phyloP scores from a whole-genome alignment of 441 rosid species.

The Arabidopsis lyrata region DNA sequence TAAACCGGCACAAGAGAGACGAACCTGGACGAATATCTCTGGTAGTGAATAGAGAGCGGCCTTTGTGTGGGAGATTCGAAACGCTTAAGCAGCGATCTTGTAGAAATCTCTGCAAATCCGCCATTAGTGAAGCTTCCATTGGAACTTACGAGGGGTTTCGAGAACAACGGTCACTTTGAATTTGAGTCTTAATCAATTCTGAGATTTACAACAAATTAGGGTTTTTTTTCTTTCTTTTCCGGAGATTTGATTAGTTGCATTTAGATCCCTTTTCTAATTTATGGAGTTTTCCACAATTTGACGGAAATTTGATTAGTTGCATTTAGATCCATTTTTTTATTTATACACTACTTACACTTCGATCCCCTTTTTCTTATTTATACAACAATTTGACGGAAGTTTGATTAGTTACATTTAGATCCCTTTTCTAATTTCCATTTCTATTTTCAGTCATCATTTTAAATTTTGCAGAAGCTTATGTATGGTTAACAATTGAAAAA shows the following conservation, averaged over 20 bases:
- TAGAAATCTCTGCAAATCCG: constrained; percentile 59
- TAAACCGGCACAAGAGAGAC: constrained; percentile 17
- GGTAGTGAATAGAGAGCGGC: constrained; percentile 68
- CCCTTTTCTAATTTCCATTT: no score
- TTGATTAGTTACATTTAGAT: no score
- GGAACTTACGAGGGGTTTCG: constrained; percentile 7
- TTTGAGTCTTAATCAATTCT: neutral
- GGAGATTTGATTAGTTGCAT: neutral
- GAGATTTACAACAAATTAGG: neutral
- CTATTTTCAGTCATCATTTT: no score
- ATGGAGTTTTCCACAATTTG: neutral
- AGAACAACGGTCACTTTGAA: constrained; percentile 28
- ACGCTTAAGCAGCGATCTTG: constrained; percentile 54
- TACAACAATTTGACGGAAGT: no score
- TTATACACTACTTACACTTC: neutral
- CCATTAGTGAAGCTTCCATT: constrained; percentile 52
- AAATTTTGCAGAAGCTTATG: no score
- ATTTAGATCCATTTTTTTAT: neutral
- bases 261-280: no score
- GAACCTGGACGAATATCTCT: constrained; percentile 78
- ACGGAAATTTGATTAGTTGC: neutral
- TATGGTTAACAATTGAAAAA: no score
- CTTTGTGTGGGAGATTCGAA: constrained; percentile 60
- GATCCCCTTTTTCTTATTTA: no score
- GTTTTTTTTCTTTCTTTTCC: neutral